Percentiles rank a stretch among this genome's conserved stretches.
These are phyloP conservation scores for Auricularia cornea DNA, from an alignment of 768 basidiomycete genomes.

Conservation along the genomic window DNA sequence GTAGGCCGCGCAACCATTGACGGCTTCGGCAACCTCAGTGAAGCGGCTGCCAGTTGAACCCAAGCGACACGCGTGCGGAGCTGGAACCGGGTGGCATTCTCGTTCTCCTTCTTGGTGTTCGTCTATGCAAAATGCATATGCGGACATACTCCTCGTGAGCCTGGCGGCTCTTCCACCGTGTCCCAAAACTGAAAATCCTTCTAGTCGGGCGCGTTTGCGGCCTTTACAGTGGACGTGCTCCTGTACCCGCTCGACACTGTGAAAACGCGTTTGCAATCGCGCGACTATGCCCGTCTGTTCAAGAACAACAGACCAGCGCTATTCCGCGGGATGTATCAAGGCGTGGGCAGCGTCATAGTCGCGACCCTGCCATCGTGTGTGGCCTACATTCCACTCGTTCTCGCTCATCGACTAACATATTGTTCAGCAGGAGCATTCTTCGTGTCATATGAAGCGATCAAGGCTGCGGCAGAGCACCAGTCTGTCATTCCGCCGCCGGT, in stretches of 20 bases:
- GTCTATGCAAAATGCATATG: neutral
- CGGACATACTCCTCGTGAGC: neutral
- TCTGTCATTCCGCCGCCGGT: neutral
- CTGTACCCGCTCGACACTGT: constrained; percentile 97
- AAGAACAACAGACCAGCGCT: neutral
- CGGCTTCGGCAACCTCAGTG: no score
- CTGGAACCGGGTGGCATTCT: no score
- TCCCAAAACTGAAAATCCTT: neutral
- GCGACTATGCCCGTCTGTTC: constrained; percentile 23
- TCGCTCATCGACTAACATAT: neutral
- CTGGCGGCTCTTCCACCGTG: neutral
- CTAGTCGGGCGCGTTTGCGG: neutral
- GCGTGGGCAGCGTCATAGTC: constrained; percentile 87
- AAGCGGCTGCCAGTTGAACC: no score
- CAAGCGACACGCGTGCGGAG: no score
- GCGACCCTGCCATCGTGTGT: constrained; percentile 20
- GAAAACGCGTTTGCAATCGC: constrained; percentile 91
- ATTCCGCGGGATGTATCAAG: constrained; percentile 85
- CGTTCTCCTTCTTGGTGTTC: neutral
- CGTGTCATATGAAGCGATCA: neutral
- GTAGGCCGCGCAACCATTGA: no score
- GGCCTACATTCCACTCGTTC: neutral
- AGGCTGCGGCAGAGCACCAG: neutral
- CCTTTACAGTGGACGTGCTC: constrained; percentile 70
- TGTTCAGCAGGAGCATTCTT: neutral